These are phyloP conservation scores for Solanum appendiculatum DNA, from an alignment of 257 asterid genomes.

Conservation along the genomic window DNA sequence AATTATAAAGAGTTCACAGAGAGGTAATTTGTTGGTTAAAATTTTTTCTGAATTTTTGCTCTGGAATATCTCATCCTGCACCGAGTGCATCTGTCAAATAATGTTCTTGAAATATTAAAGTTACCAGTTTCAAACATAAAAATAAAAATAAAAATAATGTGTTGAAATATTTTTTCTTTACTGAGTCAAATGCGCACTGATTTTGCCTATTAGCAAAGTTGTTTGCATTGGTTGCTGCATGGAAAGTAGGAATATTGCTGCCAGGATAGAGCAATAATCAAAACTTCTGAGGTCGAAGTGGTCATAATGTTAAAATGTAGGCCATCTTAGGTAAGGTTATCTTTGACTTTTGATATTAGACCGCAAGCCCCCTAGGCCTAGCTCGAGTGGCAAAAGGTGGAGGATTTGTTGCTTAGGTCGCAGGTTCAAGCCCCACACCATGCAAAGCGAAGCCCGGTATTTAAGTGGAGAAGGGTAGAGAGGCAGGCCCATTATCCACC, in stretches of 20 bases:
- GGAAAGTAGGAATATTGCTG: not conserved
- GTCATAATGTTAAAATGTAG: not conserved
- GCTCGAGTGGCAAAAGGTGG: no score
- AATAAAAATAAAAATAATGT: not conserved
- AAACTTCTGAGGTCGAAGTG: not conserved
- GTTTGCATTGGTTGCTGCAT: not conserved
- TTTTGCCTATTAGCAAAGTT: not conserved
- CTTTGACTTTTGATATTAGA: not conserved
- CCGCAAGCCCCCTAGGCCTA: no score
- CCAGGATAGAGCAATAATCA: not conserved
- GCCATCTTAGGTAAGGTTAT: not conserved
- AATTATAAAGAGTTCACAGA: constrained; percentile 62
- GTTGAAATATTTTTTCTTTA: not conserved
- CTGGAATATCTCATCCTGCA: not conserved
- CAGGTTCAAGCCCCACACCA: no score
- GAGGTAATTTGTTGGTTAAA: constrained; percentile 37
- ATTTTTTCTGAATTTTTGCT: not conserved
- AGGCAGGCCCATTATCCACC: no score
- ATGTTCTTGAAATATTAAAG: not conserved
- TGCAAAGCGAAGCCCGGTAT: no score
- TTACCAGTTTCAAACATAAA: not conserved
- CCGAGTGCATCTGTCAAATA: not conserved
- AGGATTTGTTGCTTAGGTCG: no score
- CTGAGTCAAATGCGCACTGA: not conserved
- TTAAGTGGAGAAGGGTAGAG: no score